phyloP scores from a whole-genome alignment of 2,329 filamentous ascomycete species.

The Fusarium goolgardi region DNA sequence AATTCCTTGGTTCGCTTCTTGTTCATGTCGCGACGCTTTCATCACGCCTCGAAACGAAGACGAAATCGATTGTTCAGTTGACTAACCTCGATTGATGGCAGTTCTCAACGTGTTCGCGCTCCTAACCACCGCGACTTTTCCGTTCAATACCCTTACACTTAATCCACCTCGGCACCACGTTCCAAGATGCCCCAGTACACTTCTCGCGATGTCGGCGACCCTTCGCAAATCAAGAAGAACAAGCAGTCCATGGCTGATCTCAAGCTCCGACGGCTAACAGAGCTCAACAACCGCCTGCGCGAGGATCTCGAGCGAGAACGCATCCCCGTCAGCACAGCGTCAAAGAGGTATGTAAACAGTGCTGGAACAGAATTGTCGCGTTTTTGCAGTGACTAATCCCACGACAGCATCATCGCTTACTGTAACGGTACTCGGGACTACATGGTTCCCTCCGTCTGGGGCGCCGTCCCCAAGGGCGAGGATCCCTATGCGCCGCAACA shows the following conservation, averaged over 20 bases:
- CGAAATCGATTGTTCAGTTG: constrained; percentile 3
- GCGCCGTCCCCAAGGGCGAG: constrained; percentile 90
- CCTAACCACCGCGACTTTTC: constrained; percentile 29
- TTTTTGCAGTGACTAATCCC: constrained; percentile 27
- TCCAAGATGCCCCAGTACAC: constrained; percentile 73
- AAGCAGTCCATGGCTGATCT: constrained; percentile 99
- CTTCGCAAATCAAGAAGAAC: constrained; percentile 83
- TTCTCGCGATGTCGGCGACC: constrained; percentile 74
- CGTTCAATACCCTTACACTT: constrained; percentile 19
- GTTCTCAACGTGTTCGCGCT: constrained; percentile 35
- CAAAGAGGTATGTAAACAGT: constrained; percentile 74
- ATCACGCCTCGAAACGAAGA: constrained; percentile 9
- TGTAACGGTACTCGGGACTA: constrained; percentile 98
- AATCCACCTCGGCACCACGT: constrained; percentile 38
- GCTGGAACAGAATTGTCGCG: neutral
- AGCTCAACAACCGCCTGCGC: constrained; percentile 94
- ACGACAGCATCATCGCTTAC: constrained; percentile 89
- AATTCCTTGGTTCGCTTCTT: constrained; percentile 2
- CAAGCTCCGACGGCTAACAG: constrained; percentile 94
- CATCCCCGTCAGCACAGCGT: constrained; percentile 94
- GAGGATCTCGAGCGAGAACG: constrained; percentile 96
- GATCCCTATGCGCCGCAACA: constrained; percentile 99
- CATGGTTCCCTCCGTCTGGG: constrained; percentile 99
- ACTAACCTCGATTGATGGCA: constrained; percentile 37
- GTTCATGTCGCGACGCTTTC: constrained; percentile 18